A percentile compares a stretch with the other conserved stretches of the same genome.
phyloP scores from a whole-genome alignment of 257 asterid species.

The Handroanthus guayacan region DNA sequence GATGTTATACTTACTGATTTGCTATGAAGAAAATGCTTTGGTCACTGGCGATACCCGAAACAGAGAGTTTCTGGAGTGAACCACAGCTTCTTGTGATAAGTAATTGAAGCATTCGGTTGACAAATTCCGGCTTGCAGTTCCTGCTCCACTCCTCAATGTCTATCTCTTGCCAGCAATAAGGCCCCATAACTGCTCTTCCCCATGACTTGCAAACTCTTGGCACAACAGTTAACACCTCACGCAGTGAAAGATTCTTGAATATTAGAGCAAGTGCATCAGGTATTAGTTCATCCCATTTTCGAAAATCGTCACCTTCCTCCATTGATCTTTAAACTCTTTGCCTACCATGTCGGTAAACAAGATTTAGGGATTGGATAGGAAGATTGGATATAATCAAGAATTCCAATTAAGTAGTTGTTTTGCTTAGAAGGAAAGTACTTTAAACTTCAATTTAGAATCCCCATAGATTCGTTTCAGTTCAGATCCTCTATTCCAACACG shows the following conservation, averaged over 20 bases:
- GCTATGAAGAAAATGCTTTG: slow-evolving; percentile 60
- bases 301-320: slow-evolving; percentile 56
- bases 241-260: slow-evolving; percentile 72
- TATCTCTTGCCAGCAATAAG: slow-evolving; percentile 93
- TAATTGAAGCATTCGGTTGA: slow-evolving; percentile 69
- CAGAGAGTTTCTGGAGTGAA: slow-evolving; percentile 66
- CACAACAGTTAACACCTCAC: slow-evolving; percentile 72
- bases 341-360: background rate
- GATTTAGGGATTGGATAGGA: background rate
- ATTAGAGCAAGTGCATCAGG: slow-evolving; percentile 89
- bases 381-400: background rate
- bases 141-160: slow-evolving; percentile 92
- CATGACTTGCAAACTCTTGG: slow-evolving; percentile 91
- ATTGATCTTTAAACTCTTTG: slow-evolving; percentile 34
- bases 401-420: background rate
- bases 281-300: slow-evolving; percentile 78
- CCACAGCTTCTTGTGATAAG: slow-evolving; percentile 75
- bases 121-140: slow-evolving; percentile 46
- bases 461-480: no score
- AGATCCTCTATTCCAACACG: no score
- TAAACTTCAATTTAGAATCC: slow-evolving; percentile 8
- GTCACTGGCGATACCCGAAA: slow-evolving; percentile 65
- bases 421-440: background rate
- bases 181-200: slow-evolving; percentile 77
- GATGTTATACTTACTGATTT: slow-evolving; percentile 60